A percentile compares a stretch with the other conserved stretches of the same genome.
phyloP scores from a whole-genome alignment of 176 grass and related monocot genomes.

The Chrysopogon serrulatus region DNA sequence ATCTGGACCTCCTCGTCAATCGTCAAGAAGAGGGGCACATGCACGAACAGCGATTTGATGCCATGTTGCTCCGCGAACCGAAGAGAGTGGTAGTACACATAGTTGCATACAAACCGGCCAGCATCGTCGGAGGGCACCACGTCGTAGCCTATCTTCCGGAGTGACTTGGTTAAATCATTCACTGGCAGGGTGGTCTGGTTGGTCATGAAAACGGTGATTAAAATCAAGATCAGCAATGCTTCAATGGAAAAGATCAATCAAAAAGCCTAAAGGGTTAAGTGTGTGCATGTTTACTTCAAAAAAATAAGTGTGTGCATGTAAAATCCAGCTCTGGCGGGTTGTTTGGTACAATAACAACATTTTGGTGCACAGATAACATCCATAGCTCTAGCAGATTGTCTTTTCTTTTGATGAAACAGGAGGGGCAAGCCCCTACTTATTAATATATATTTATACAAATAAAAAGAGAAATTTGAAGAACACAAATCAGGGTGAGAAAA shows the following conservation, averaged over 20 bases:
- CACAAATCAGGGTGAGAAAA: background rate
- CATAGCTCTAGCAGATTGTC: background rate
- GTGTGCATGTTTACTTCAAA: background rate
- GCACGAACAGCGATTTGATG: conserved; percentile 91
- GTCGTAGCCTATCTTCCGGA: conserved; percentile 79
- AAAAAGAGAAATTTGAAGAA: background rate
- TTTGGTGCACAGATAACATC: background rate
- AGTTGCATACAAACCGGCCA: conserved; percentile 94
- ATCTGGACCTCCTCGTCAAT: conserved; percentile 92
- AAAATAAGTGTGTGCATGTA: background rate
- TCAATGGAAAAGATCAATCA: background rate
- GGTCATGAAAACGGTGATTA: background rate
- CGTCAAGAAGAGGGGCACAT: conserved; percentile 87
- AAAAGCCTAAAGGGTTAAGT: background rate
- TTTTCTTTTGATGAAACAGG: background rate
- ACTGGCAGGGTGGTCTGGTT: conserved; percentile 72
- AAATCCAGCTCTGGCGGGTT: background rate
- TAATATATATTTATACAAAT: background rate
- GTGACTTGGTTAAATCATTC: conserved; percentile 57
- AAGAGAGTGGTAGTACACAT: conserved; percentile 92
- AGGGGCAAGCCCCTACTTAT: background rate
- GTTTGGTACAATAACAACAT: background rate
- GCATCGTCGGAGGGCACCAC: conserved; percentile 79
- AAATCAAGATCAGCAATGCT: background rate
- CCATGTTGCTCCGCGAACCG: conserved; percentile 71